Evolutionary conservation across 345 rosid genomes (phyloP), one percentile per base, ranked within the genome.

Genomic region (Salix viminalis): DNA sequence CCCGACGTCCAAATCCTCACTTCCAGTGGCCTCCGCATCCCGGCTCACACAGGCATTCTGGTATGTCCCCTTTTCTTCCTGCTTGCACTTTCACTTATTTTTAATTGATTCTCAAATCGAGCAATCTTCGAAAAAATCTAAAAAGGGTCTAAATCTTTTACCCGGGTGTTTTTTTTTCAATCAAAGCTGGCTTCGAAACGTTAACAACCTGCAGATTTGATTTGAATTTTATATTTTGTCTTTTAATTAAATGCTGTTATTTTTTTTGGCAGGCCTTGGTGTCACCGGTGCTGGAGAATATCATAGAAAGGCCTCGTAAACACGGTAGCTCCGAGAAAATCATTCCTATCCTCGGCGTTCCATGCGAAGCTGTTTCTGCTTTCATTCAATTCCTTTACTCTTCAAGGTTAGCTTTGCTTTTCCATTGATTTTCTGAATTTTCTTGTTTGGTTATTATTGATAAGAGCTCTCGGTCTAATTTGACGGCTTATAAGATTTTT

Each of bases 321-420:
- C 88, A 84, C 80, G 86, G 87, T 41, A 81, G 89, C 75, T 83
- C 92, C 0, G 87, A 83, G 78, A 85, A 64, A 79, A 74, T 88
- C 77, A 84, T 94, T 32, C 88, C 88, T 46, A 91, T 94, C 76
- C 87, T 87, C 67, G 97, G 98, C 13, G 98, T 94, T 58, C 97
- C 97, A 4, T 83, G 88, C 84, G 88, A 83, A 66, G 97, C 98
- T 72, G 98, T 94, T 73, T 84, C 88, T 0, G 81, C 90, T 4
- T 94, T 94, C 46, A 60, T 92, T 32, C 82, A 83, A 70, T 92
- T 86, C 81, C 84, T 92, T 34, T 92, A 90, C 82, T 80, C 91
- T 36, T 84, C 86, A 56, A 87, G 98, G 98, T 94, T 71, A 24
- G 85, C 62, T 78, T 14, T 18, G 34, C 26, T 58, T 5, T 21